Evolutionary conservation across 371 early-diverging fungal species (phyloP), one percentile per base, ranked within the genome.

Genomic region (Mucor circinelloides): DNA sequence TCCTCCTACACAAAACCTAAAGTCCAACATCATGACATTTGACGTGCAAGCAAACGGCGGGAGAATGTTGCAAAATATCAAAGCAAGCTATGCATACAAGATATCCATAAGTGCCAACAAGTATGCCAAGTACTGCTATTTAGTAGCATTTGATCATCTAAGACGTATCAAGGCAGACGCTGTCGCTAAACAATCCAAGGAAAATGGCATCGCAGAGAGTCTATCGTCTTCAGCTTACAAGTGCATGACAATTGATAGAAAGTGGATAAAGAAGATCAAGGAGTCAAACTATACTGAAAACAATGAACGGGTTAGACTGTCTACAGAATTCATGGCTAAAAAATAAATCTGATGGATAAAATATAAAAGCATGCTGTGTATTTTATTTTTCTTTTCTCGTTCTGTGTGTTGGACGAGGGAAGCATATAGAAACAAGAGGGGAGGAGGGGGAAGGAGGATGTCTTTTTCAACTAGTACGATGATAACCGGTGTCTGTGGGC

Each of bases 161-260:
- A 32, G 76, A 52, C 31, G 76, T n/a, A 72, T 76, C 17, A 76
- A 76, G n/a, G 70, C 73, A 1, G 74, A 73, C 58, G 74, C 70
- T 6, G 21, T 5, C 13, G 73, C 73, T 6, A 54, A 44, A 6
- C 13, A 25, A 30, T 8, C 1, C 2, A 72, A 72, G 28, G 59
- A 62, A 25, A 63, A 69, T 25, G 63, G 63, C 0, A 9, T 59
- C 12, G 56, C 59, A 13, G 73, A 72, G 21, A 65, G 60, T 2
- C 36, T 72, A 5, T 44, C 73, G 0, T 12, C 55, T 0, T 44
- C 63, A 0, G 32, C 65, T 0, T 72, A 72, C 15, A 64, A 62
- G 31, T 38, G 62, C 2, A 54, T 72, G 63, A 66, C 62, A 7
- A 27, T 72, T 7, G 73, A 72, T 32, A 38, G 61, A 28, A 58